Evolutionary conservation across 345 rosid species (phyloP).

Genomic region (Nephelium lappaceum): DNA sequence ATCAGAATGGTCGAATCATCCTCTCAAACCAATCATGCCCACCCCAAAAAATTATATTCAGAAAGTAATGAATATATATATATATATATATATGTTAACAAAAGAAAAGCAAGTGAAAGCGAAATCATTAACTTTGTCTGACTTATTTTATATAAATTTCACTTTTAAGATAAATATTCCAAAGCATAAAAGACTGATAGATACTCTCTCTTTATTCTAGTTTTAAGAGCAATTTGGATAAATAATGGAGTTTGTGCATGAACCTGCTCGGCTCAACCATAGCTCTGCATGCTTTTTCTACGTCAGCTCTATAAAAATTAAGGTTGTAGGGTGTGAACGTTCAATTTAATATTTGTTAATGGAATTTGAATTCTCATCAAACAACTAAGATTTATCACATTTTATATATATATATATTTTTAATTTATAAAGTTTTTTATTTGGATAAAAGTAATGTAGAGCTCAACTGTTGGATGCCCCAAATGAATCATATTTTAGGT

Average conservation of each 20-base stretch:
- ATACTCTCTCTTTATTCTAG: slow-evolving; percentile 11
- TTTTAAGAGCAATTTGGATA: slow-evolving; percentile 18
- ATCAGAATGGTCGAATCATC: slow-evolving; percentile 27
- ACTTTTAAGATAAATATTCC: slow-evolving; percentile 9
- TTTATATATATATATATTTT: no score
- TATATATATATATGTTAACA: slow-evolving; percentile 14
- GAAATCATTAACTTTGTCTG: slow-evolving; percentile 27
- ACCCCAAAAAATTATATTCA: slow-evolving; percentile 3
- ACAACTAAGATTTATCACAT: background rate
- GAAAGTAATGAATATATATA: background rate
- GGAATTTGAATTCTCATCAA: no score
- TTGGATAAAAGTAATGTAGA: background rate
- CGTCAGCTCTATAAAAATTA: slow-evolving; percentile 1
- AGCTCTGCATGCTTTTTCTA: slow-evolving; percentile 13
- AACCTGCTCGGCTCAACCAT: slow-evolving; percentile 26
- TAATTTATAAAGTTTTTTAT: no score
- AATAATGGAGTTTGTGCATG: slow-evolving; percentile 26
- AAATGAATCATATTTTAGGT: no score
- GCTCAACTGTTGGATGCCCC: background rate
- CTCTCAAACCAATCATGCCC: slow-evolving; percentile 16
- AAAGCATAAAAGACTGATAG: background rate
- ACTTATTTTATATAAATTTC: background rate
- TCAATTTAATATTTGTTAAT: background rate
- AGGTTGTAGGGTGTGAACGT: background rate
- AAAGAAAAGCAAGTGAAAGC: slow-evolving; percentile 25